A percentile compares a stretch with the other conserved stretches of the same genome.
Evolutionary conservation across 306 rosid species (phyloP).

Genomic region (Alnus rubra): DNA sequence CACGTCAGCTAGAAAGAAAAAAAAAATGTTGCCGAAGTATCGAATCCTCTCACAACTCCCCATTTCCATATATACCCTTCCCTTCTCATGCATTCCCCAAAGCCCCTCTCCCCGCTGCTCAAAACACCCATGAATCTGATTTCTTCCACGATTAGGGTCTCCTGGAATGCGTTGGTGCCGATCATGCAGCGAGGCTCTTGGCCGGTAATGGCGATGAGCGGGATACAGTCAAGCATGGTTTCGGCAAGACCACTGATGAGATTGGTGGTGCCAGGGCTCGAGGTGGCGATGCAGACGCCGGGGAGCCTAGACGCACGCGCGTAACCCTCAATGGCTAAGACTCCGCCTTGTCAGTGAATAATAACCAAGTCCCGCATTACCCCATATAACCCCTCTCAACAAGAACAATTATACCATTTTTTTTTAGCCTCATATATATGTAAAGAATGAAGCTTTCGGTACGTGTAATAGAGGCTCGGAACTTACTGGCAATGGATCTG

Average conservation of each 20-base stretch:
- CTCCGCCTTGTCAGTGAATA: conserved; percentile 55
- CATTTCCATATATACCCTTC: too few relatives aligned
- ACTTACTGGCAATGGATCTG: conserved; percentile 53
- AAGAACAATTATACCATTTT: neutral
- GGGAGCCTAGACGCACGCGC: conserved; percentile 78
- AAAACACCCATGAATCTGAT: too few relatives aligned
- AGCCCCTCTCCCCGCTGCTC: too few relatives aligned
- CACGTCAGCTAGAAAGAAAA: too few relatives aligned
- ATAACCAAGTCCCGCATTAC: neutral
- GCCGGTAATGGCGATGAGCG: conserved; percentile 78
- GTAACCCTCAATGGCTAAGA: conserved; percentile 88
- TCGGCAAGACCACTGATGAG: conserved; percentile 87
- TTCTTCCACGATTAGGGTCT: conserved; percentile 90
- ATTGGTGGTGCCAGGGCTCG: conserved; percentile 93
- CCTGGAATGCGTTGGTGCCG: conserved; percentile 93
- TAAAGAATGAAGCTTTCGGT: conserved; percentile 71
- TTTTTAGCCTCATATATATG: neutral
- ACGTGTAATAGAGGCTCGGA: conserved; percentile 79
- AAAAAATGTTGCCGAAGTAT: too few relatives aligned
- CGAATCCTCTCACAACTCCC: too few relatives aligned
- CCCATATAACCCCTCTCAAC: neutral
- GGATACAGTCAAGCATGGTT: conserved; percentile 70
- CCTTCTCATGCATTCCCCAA: too few relatives aligned
- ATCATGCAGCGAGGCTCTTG: conserved; percentile 90
- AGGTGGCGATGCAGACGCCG: conserved; percentile 89